Conservation (phyloP, 768 basidiomycete species). For the Tremella fuciformis region DNA sequence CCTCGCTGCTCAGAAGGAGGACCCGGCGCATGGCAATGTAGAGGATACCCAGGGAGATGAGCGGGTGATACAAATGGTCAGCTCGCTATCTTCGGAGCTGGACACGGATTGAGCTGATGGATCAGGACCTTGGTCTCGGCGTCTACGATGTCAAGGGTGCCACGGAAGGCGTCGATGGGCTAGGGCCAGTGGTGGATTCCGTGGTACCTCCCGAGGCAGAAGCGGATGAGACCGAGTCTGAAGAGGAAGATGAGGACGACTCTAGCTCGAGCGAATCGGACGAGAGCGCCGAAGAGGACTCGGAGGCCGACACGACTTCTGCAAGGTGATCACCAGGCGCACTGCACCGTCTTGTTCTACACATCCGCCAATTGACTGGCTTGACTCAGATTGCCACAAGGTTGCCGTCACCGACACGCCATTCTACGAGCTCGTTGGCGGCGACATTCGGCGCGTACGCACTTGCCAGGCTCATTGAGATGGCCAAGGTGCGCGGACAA, state of each 20-base stretch:
- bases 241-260: not conserved
- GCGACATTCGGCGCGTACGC: too few species aligned
- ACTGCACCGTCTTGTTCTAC: too few species aligned
- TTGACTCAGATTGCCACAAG: too few species aligned
- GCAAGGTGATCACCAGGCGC: too few species aligned
- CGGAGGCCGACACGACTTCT: too few species aligned
- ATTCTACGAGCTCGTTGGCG: too few species aligned
- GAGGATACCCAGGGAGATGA: constrained; percentile 33
- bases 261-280: too few species aligned
- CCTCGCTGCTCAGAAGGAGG: constrained; percentile 15
- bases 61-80: constrained; percentile 37
- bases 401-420: too few species aligned
- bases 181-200: constrained; percentile 29
- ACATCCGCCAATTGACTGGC: too few species aligned
- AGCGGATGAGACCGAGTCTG: not conserved
- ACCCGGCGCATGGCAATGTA: constrained; percentile 36
- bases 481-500: too few species aligned
- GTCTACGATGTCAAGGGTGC: constrained; percentile 28
- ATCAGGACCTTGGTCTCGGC: constrained; percentile 39
- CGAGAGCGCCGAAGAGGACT: too few species aligned
- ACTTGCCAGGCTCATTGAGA: too few species aligned
- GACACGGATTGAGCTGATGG: constrained; percentile 4
- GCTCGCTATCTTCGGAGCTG: constrained; percentile 1
- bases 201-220: not conserved
- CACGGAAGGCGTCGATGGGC: constrained; percentile 3